These are phyloP conservation scores for Polysphondylium violaceum DNA, from an alignment of 78 protist species.

Conservation along the genomic window DNA sequence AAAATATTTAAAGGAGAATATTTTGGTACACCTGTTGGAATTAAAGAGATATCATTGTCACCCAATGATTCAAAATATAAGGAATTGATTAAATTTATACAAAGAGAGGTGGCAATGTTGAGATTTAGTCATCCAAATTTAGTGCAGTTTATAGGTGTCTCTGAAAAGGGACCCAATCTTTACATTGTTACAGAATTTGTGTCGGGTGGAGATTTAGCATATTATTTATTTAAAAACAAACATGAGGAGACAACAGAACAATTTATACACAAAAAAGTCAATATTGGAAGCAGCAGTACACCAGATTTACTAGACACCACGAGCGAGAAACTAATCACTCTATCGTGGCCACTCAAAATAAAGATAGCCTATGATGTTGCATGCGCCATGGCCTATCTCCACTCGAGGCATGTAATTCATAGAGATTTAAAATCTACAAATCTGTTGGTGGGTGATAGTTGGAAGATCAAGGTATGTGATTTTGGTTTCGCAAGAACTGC, in stretches of 20 bases:
- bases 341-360: slow-evolving; percentile 57
- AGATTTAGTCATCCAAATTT: slow-evolving; percentile 66
- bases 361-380: slow-evolving; percentile 78
- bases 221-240: slow-evolving; percentile 58
- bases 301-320: slow-evolving; percentile 20
- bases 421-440: slow-evolving; percentile 73
- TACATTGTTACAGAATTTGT: slow-evolving; percentile 68
- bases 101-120: slow-evolving; percentile 73
- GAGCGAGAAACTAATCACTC: slow-evolving; percentile 12
- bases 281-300: slow-evolving; percentile 60
- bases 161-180: slow-evolving; percentile 46
- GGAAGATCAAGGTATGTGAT: slow-evolving; percentile 74
- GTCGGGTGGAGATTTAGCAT: slow-evolving; percentile 69
- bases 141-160: slow-evolving; percentile 44
- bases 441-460: slow-evolving; percentile 73
- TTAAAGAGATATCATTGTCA: slow-evolving; percentile 53
- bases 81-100: slow-evolving; percentile 59
- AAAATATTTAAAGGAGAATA: slow-evolving; percentile 79
- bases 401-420: slow-evolving; percentile 77
- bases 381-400: slow-evolving; percentile 83
- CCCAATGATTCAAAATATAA: slow-evolving; percentile 56
- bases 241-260: slow-evolving; percentile 26
- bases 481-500: slow-evolving; percentile 53
- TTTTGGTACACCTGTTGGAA: slow-evolving; percentile 73
- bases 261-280: slow-evolving; percentile 31